Base-by-base conservation (phyloP, 192 early-diverging fungal species). In the Powellomyces hirtus region DNA sequence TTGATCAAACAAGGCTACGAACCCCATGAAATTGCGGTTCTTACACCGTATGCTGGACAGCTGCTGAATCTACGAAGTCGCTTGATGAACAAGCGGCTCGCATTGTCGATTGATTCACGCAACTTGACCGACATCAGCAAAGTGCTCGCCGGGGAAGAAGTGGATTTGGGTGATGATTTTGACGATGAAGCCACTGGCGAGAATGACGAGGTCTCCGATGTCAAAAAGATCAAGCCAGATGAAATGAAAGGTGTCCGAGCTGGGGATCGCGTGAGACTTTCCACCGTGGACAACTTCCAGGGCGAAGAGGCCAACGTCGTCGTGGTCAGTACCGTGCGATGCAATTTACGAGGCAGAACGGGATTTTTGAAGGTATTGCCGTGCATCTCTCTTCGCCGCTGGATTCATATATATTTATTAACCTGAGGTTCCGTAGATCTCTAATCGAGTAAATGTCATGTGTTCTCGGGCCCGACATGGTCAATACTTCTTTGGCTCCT, bases 401-500 rank as follows among this genome's bases (percentile, higher is more conserved):
- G 13, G 26, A 26, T 20, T 13, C 26, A 24, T 26, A 24, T 20
- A 10, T 20, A 26, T 26, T 27, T 10, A 27, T 20, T 20, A 10
- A 26, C 51, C 7, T 24, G 10, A 7, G 13, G 26, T 8, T 53
- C 26, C 26, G 10, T 29, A 63, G 61, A 63, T 63, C 20, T 44
- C 53, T 18, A 88, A 88, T 57, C 78, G 86, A 14, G 75, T 77
- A 1, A 88, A 86, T 35, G 86, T 88, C 7, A 56, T 86, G 7
- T 37, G 86, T 0, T 86, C 84, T 14, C 71, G 86, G 27, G 86
- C 86, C 0, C 57, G 79, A 36, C 84, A 88, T 62, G 86, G 86
- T 4, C 79, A 87, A 81, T 88, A 72, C 31, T 59, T 88, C 10
- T 45, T 88, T 18, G 86, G 86, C 1, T 79, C 85, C 29, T 63